phyloP scores from a whole-genome alignment of 2,329 filamentous ascomycete species.

The Geosmithia putterillii region DNA sequence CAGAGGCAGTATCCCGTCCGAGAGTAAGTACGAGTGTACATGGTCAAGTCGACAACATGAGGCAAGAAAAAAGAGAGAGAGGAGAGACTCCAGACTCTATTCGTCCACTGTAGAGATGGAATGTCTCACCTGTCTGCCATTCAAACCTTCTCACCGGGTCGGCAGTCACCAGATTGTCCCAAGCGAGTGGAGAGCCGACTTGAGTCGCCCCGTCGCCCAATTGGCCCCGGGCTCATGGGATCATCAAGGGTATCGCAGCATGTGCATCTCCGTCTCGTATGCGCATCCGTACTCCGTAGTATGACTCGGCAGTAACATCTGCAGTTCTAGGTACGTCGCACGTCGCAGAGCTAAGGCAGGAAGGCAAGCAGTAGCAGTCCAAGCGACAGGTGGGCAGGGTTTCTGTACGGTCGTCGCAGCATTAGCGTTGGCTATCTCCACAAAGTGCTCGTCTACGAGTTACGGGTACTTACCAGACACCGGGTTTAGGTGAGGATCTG shows the following conservation, averaged over 20 bases:
- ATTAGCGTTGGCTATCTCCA: background rate
- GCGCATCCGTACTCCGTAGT: too few relatives aligned
- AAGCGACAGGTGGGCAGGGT: background rate
- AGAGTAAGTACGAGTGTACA: too few relatives aligned
- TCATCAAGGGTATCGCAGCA: background rate
- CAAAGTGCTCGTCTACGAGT: background rate
- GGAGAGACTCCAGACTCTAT: background rate
- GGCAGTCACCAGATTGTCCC: background rate
- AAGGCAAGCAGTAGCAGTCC: background rate
- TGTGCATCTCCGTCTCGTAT: background rate
- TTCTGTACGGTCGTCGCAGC: background rate
- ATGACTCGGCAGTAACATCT: background rate
- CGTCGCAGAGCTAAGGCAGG: background rate
- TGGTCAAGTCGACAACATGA: too few relatives aligned
- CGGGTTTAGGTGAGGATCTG: conserved; percentile 1
- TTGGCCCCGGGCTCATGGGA: background rate
- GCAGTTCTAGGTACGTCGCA: background rate
- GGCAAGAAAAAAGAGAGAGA: too few relatives aligned
- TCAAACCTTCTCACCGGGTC: background rate
- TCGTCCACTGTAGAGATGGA: too few relatives aligned
- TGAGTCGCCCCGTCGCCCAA: background rate
- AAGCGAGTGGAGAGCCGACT: background rate
- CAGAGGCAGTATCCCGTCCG: too few relatives aligned
- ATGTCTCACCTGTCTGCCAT: background rate
- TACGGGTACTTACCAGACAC: too few relatives aligned